Percentiles rank a stretch among this genome's conserved stretches.
Evolutionary conservation across 2,329 filamentous ascomycete genomes (phyloP).

Genomic region (Verticillium nonalfalfae): DNA sequence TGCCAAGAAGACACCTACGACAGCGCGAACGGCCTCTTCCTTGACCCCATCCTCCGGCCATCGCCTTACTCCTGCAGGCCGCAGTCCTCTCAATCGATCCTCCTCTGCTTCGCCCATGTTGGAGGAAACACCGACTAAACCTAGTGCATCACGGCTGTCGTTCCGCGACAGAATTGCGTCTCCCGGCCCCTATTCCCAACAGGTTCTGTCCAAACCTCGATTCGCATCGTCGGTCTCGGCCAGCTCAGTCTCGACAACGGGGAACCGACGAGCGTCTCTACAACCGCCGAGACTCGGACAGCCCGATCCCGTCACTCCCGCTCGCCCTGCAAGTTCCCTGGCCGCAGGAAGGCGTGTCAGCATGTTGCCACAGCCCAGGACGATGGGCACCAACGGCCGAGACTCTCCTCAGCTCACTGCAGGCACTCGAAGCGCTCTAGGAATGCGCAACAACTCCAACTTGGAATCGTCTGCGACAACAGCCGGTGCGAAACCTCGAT

Average conservation of each 20-base stretch:
- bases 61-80: constrained; percentile 38
- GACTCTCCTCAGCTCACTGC: constrained; percentile 41
- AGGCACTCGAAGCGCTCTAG: constrained; percentile 31
- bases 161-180: constrained; percentile 48
- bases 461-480: constrained; percentile 21
- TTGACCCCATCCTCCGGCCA: constrained; percentile 31
- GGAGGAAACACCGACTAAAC: constrained; percentile 38
- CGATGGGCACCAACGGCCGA: constrained; percentile 31
- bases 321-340: constrained; percentile 52
- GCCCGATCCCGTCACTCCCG: constrained; percentile 12
- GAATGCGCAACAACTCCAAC: constrained; percentile 29
- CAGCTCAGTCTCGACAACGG: constrained; percentile 34
- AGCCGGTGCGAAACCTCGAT: constrained; percentile 38
- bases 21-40: constrained; percentile 34
- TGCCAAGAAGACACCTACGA: constrained; percentile 35
- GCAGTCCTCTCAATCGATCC: constrained; percentile 39
- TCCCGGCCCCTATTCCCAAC: constrained; percentile 41
- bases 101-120: constrained; percentile 40
- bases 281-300: constrained; percentile 36
- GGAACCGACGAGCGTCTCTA: constrained; percentile 45
- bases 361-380: constrained; percentile 43
- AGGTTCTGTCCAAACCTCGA: constrained; percentile 36
- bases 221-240: constrained; percentile 23
- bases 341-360: constrained; percentile 44
- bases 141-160: constrained; percentile 36